Percentiles rank a stretch among this genome's conserved stretches.
phyloP scores from a whole-genome alignment of 345 rosid genomes.

The Stellera chamaejasme region DNA sequence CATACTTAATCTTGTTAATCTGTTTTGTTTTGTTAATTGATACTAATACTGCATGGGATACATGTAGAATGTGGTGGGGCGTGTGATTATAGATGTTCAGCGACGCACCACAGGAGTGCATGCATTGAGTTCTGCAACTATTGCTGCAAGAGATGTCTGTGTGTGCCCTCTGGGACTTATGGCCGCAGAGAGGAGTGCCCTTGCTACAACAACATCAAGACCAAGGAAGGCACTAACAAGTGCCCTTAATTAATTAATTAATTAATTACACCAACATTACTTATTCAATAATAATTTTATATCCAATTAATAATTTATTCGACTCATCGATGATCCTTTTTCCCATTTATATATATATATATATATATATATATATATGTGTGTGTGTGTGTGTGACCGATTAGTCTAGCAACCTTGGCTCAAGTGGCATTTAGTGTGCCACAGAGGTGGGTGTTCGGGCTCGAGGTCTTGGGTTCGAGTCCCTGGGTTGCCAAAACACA shows the following conservation, averaged over 20 bases:
- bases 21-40: background rate
- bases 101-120: constrained; percentile 21
- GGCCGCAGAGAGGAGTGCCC: constrained; percentile 27
- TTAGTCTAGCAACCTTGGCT: too few species aligned
- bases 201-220: constrained; percentile 26
- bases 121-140: constrained; percentile 34
- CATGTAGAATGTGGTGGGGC: constrained; percentile 10
- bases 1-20: background rate
- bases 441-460: too few species aligned
- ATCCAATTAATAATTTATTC: too few species aligned
- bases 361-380: too few species aligned
- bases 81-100: constrained; percentile 25
- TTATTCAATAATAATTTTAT: too few species aligned
- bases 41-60: background rate
- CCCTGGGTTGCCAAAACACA: too few species aligned
- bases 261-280: too few species aligned
- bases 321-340: too few species aligned
- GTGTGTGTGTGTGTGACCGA: too few species aligned
- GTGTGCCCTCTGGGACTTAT: constrained; percentile 37
- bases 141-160: constrained; percentile 29
- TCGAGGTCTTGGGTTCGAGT: too few species aligned
- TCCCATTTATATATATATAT: too few species aligned
- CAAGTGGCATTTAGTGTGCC: too few species aligned
- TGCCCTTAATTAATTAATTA: constrained; percentile 19
- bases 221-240: constrained; percentile 22